These are phyloP conservation scores for Ceratocystis lukuohia DNA, from an alignment of 2,329 filamentous ascomycete genomes.

Conservation along the genomic window DNA sequence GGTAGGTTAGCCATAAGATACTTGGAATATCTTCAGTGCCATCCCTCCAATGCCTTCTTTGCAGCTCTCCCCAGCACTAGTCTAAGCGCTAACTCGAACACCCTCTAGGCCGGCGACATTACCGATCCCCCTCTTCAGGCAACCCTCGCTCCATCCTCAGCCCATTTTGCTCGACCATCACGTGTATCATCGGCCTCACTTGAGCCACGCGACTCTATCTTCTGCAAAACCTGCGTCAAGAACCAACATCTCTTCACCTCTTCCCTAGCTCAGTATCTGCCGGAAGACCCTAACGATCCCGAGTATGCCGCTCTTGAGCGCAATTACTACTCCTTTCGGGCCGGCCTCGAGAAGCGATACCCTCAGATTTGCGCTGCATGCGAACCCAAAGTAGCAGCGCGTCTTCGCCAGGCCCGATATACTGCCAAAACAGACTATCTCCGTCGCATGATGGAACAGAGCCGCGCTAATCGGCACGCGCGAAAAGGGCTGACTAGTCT, in stretches of 20 bases:
- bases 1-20: slow-evolving; percentile 34
- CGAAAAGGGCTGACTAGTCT: slow-evolving; percentile 28
- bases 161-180: slow-evolving; percentile 19
- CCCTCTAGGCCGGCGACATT: slow-evolving; percentile 63
- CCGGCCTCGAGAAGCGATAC: slow-evolving; percentile 65
- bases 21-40: neutral
- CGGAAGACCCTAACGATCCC: slow-evolving; percentile 49
- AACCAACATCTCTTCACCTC: slow-evolving; percentile 76
- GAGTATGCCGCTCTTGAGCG: slow-evolving; percentile 56
- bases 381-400: slow-evolving; percentile 56
- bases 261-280: slow-evolving; percentile 66
- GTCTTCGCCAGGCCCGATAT: slow-evolving; percentile 60
- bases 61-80: neutral
- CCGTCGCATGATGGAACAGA: slow-evolving; percentile 59
- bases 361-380: slow-evolving; percentile 79
- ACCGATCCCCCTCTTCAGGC: slow-evolving; percentile 65
- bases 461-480: slow-evolving; percentile 29
- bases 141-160: slow-evolving; percentile 29
- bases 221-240: slow-evolving; percentile 68
- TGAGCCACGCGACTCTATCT: slow-evolving; percentile 29
- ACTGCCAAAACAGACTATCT: slow-evolving; percentile 73
- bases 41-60: neutral
- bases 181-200: slow-evolving; percentile 25
- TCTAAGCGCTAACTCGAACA: neutral
- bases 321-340: slow-evolving; percentile 56